Percentiles rank a stretch among this genome's conserved stretches.
Evolutionary conservation across 345 rosid species (phyloP).

Genomic region (Barbarea vulgaris): DNA sequence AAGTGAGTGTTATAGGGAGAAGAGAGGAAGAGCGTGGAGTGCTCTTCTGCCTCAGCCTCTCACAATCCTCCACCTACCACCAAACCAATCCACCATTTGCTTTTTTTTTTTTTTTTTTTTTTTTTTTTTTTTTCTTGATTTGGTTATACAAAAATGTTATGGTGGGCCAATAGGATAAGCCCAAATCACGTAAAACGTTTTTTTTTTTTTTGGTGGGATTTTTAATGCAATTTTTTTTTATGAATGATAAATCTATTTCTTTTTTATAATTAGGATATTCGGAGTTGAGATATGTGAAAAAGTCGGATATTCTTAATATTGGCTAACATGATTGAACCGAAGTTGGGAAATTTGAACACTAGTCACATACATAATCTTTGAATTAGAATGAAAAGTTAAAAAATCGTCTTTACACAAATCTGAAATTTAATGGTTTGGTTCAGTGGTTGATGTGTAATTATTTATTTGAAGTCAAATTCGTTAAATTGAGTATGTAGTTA

Average conservation of each 20-base stretch:
- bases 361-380: too few species aligned
- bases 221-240: not conserved
- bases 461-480: not conserved
- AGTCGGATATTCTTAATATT: too few species aligned
- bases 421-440: not conserved
- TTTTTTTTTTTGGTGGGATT: too few species aligned
- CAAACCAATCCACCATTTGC: not conserved
- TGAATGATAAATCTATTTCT: not conserved
- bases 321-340: too few species aligned
- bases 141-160: not conserved
- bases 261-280: not conserved
- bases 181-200: not conserved
- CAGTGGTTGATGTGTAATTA: not conserved
- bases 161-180: not conserved
- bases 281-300: not conserved
- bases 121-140: too few species aligned
- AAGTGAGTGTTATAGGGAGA: conserved; percentile 13
- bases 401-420: too few species aligned
- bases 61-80: conserved; percentile 36
- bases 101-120: not conserved
- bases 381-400: too few species aligned
- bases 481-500: not conserved
- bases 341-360: too few species aligned
- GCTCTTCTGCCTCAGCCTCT: conserved; percentile 32
- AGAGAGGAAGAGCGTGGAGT: conserved; percentile 38